phyloP scores from a whole-genome alignment of 75 land plant species.

The Chamaecyparis obtusa region DNA sequence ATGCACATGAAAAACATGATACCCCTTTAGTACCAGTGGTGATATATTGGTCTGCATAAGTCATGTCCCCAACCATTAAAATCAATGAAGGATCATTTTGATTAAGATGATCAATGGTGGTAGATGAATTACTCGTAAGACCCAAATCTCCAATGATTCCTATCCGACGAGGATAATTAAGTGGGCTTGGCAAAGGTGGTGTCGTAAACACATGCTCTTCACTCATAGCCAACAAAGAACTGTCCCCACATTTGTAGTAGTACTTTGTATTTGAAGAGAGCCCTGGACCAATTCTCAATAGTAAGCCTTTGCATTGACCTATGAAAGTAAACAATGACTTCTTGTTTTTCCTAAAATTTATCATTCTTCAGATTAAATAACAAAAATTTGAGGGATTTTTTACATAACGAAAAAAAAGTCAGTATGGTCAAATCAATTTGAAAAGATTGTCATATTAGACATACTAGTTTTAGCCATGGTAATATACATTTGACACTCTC shows the following conservation, averaged over 20 bases:
- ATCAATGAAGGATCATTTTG: constrained; percentile 76
- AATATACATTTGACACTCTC: background rate
- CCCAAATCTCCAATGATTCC: constrained; percentile 93
- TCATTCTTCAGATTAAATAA: background rate
- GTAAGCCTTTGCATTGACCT: background rate
- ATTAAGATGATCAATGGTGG: constrained; percentile 74
- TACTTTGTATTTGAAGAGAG: constrained; percentile 67
- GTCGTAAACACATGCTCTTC: constrained; percentile 65
- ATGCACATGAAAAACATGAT: constrained; percentile 73
- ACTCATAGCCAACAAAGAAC: constrained; percentile 64
- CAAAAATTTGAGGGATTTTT: background rate
- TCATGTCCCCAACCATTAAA: constrained; percentile 82
- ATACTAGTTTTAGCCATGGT: background rate
- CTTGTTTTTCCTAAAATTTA: background rate
- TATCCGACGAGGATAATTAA: constrained; percentile 59
- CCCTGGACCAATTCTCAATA: constrained; percentile 32
- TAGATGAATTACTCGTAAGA: constrained; percentile 79
- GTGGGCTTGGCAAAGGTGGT: constrained; percentile 43
- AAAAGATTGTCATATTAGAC: background rate
- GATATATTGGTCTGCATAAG: constrained; percentile 80
- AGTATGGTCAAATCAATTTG: background rate
- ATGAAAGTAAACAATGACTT: background rate
- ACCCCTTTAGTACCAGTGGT: constrained; percentile 78
- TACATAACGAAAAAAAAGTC: background rate
- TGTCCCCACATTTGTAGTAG: constrained; percentile 84